These are phyloP conservation scores for Pseudocercospora eumusae DNA, from an alignment of 2,329 filamentous ascomycete genomes.

Conservation along the genomic window DNA sequence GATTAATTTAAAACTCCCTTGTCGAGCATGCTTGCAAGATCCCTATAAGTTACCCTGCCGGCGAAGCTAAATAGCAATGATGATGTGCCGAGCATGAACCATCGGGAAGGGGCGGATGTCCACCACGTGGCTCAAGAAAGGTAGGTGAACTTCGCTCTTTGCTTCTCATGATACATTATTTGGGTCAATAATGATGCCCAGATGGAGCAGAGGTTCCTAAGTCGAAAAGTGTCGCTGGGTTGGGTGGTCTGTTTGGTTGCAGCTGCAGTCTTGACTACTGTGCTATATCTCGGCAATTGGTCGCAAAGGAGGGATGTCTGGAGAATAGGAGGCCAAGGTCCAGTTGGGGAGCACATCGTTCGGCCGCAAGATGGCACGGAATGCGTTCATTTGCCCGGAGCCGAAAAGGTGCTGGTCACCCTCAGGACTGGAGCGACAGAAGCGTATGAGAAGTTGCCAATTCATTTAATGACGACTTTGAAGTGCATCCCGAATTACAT, in stretches of 20 bases:
- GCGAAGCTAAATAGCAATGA: not conserved
- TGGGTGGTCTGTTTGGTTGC: not conserved
- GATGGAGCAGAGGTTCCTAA: not conserved
- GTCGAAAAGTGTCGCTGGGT: not conserved
- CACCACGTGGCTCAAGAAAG: not conserved
- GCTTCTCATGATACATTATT: not conserved
- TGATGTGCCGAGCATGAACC: not conserved
- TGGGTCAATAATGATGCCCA: not conserved
- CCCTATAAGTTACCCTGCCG: not conserved
- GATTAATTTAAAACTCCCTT: not conserved
- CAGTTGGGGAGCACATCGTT: not conserved
- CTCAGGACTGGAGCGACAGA: constrained; percentile 63
- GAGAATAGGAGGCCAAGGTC: not conserved
- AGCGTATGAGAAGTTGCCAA: constrained; percentile 56
- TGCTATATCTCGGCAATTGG: constrained; percentile 1
- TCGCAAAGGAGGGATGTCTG: not conserved
- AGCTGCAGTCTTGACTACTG: not conserved
- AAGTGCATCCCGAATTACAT: constrained; percentile 49
- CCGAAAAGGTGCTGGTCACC: constrained; percentile 57
- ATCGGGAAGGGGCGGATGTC: not conserved
- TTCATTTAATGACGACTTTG: constrained; percentile 58
- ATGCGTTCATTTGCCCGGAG: constrained; percentile 36
- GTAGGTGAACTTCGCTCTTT: not conserved
- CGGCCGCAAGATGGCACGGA: not conserved
- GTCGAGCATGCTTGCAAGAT: not conserved